A percentile compares a stretch with the other conserved stretches of the same genome.
Evolutionary conservation across 1,284 basidiomycete species (phyloP).

Genomic region (Ceratobasidium sp.): DNA sequence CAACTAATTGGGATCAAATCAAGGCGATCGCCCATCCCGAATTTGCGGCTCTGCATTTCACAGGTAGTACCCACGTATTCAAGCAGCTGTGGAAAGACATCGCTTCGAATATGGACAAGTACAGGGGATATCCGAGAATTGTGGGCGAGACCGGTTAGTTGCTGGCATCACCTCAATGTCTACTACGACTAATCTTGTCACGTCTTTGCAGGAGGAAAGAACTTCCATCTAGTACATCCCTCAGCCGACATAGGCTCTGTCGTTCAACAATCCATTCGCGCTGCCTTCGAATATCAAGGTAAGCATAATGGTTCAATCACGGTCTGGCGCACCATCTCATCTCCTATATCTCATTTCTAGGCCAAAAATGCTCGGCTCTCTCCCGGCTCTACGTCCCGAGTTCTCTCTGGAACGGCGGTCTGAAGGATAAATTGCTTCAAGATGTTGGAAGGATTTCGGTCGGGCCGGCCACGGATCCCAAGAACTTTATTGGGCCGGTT

Average conservation of each 20-base stretch:
- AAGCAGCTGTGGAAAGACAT: slow-evolving; percentile 97
- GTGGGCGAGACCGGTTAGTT: slow-evolving; percentile 87
- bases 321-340: not conserved
- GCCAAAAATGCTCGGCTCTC: slow-evolving; percentile 97
- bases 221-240: slow-evolving; percentile 95
- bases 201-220: slow-evolving; percentile 83
- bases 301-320: slow-evolving; percentile 61
- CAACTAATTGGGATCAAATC: not conserved
- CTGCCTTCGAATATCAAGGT: slow-evolving; percentile 98
- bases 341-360: slow-evolving; percentile 67
- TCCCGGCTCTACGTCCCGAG: slow-evolving; percentile 92
- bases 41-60: slow-evolving; percentile 96
- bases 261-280: slow-evolving; percentile 89
- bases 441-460: slow-evolving; percentile 89
- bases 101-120: slow-evolving; percentile 86
- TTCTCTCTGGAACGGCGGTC: slow-evolving; percentile 89
- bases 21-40: slow-evolving; percentile 78
- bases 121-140: slow-evolving; percentile 92
- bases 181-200: slow-evolving; percentile 61
- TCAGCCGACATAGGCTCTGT: slow-evolving; percentile 91
- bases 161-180: not conserved
- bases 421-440: slow-evolving; percentile 83
- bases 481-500: slow-evolving; percentile 95
- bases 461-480: slow-evolving; percentile 83
- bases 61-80: slow-evolving; percentile 96